Evolutionary conservation across 2,329 filamentous ascomycete species (phyloP).

Genomic region (Aspergillus novoparasiticus): DNA sequence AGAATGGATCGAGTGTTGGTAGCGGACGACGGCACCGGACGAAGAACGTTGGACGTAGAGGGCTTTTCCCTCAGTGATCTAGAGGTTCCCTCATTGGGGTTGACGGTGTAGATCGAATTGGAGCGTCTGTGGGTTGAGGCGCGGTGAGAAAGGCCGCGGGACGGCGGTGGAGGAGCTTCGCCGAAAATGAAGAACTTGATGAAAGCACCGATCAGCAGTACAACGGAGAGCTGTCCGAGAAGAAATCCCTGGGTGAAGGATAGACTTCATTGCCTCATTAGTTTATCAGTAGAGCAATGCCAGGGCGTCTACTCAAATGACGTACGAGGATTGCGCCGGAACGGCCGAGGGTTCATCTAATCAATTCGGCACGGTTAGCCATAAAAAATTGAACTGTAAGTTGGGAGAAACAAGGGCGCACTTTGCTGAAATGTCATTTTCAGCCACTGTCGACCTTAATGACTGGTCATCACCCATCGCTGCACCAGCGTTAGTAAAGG

Average conservation of each 20-base stretch:
- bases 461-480: conserved; percentile 28
- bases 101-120: conserved; percentile 58
- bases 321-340: conserved; percentile 47
- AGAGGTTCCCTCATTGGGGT: conserved; percentile 44
- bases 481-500: conserved; percentile 11
- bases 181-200: conserved; percentile 99
- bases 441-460: conserved; percentile 25
- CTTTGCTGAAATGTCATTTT: conserved; percentile 38
- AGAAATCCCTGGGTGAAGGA: conserved; percentile 94
- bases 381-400: not conserved
- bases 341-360: conserved; percentile 33
- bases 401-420: conserved; percentile 14
- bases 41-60: conserved; percentile 68
- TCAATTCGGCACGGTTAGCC: conserved; percentile 19
- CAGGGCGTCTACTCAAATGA: conserved; percentile 6
- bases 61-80: conserved; percentile 50
- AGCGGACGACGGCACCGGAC: conserved; percentile 73
- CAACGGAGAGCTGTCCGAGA: conserved; percentile 88
- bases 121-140: conserved; percentile 78
- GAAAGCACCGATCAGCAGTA: conserved; percentile 87
- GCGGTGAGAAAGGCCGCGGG: conserved; percentile 73
- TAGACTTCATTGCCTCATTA: conserved; percentile 55
- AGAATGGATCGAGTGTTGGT: conserved; percentile 82
- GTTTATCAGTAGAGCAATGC: conserved; percentile 1
- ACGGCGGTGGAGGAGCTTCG: conserved; percentile 81